These are phyloP conservation scores for Xylaria sp. DNA, from an alignment of 2,329 filamentous ascomycete species.

Conservation along the genomic window DNA sequence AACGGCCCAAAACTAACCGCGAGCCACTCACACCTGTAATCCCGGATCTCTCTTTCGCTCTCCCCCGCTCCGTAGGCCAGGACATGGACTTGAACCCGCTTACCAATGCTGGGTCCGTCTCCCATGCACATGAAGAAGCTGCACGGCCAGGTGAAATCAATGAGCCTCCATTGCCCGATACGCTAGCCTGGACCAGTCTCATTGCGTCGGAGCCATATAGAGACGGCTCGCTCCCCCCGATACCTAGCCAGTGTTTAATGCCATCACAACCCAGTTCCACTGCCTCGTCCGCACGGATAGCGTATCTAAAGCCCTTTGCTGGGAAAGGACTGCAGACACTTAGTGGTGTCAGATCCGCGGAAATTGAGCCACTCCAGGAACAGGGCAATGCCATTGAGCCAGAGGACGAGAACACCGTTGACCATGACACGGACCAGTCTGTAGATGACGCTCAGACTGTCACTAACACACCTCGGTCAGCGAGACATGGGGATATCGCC, in stretches of 20 bases:
- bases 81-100: slow-evolving; percentile 51
- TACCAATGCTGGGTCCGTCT: slow-evolving; percentile 44
- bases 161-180: slow-evolving; percentile 58
- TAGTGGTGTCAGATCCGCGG: slow-evolving; percentile 46
- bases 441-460: slow-evolving; percentile 39
- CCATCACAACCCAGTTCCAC: slow-evolving; percentile 60
- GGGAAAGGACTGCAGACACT: slow-evolving; percentile 63
- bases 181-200: slow-evolving; percentile 56
- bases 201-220: slow-evolving; percentile 48
- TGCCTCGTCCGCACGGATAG: slow-evolving; percentile 55
- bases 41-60: slow-evolving; percentile 51
- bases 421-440: slow-evolving; percentile 31
- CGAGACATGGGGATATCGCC: slow-evolving; percentile 30
- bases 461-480: slow-evolving; percentile 42
- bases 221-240: slow-evolving; percentile 48
- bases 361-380: slow-evolving; percentile 42
- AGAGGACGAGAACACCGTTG: slow-evolving; percentile 30
- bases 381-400: slow-evolving; percentile 31
- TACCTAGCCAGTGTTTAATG: slow-evolving; percentile 57
- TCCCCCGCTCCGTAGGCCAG: slow-evolving; percentile 45
- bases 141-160: slow-evolving; percentile 34
- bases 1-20: slow-evolving; percentile 53
- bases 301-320: slow-evolving; percentile 60
- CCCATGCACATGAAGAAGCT: slow-evolving; percentile 40
- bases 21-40: slow-evolving; percentile 58